Conservation (phyloP, 345 rosid genomes). For the Rhizophora apiculata region DNA sequence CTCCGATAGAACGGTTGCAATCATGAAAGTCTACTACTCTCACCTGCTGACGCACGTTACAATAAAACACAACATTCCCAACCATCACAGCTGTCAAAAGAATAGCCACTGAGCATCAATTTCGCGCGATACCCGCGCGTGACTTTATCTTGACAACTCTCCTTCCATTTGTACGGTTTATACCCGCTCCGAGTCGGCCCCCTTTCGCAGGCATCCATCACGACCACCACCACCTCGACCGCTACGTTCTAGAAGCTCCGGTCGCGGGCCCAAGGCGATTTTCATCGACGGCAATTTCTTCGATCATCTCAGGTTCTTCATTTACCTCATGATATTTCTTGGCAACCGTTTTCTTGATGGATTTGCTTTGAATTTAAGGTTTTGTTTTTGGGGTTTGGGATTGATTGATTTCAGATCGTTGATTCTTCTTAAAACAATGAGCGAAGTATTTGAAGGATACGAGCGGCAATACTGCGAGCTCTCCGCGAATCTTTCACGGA, state of each 20-base stretch:
- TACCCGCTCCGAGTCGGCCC: background rate
- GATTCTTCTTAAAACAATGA: slow-evolving; percentile 15
- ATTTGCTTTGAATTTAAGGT: background rate
- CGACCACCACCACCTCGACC: background rate
- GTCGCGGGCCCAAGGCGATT: background rate
- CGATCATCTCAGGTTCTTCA: background rate
- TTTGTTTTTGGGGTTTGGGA: background rate
- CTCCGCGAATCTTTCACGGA: slow-evolving; percentile 29
- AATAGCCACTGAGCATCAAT: background rate
- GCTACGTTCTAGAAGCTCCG: background rate
- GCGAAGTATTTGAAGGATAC: slow-evolving; percentile 29
- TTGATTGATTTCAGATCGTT: background rate
- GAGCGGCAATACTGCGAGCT: slow-evolving; percentile 38
- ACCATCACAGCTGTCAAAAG: too few species aligned
- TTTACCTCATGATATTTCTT: too few species aligned
- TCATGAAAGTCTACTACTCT: background rate
- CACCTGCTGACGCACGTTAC: background rate
- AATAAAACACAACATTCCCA: too few species aligned
- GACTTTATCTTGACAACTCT: background rate
- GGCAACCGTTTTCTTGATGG: background rate
- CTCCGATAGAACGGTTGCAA: too few species aligned
- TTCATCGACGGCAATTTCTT: background rate
- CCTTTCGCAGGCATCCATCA: background rate
- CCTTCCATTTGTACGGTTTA: background rate
- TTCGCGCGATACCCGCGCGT: background rate